A percentile compares a stretch with the other conserved stretches of the same genome.
These are phyloP conservation scores for Colletotrichum sp. DNA, from an alignment of 2,329 filamentous ascomycete genomes.

Conservation along the genomic window DNA sequence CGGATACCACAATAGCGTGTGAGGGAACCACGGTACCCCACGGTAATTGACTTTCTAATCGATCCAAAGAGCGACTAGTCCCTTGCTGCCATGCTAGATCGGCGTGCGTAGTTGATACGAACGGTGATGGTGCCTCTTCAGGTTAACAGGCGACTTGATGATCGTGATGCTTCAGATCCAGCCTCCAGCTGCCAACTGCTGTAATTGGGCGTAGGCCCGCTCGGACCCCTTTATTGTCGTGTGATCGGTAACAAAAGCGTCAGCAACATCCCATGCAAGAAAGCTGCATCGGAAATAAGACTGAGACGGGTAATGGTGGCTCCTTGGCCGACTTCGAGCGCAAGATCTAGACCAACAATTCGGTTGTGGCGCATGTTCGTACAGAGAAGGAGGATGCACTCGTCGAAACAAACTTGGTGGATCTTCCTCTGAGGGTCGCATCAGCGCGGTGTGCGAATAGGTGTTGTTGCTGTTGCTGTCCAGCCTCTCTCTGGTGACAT, in stretches of 20 bases:
- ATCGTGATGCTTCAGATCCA: background rate
- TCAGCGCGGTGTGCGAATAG: background rate
- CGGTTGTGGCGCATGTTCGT: background rate
- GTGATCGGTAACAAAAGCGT: background rate
- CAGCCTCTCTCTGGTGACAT: background rate
- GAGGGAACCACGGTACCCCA: background rate
- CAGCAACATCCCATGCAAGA: background rate
- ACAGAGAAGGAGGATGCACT: background rate
- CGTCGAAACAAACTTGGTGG: background rate
- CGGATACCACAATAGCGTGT: conserved; percentile 9
- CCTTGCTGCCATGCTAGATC: background rate
- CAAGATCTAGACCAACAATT: background rate
- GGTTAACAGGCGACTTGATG: background rate
- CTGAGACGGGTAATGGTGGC: background rate
- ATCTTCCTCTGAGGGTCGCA: background rate
- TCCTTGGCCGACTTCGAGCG: background rate
- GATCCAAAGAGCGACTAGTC: background rate
- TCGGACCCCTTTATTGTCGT: background rate
- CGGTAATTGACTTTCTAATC: background rate
- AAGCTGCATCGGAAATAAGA: background rate
- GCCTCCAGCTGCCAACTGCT: background rate
- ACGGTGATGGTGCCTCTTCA: background rate
- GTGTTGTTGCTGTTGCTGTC: background rate
- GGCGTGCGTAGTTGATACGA: background rate
- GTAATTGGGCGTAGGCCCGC: background rate